Base-by-base conservation (phyloP, 305 asterid species). In the Fraxinus velutina region DNA sequence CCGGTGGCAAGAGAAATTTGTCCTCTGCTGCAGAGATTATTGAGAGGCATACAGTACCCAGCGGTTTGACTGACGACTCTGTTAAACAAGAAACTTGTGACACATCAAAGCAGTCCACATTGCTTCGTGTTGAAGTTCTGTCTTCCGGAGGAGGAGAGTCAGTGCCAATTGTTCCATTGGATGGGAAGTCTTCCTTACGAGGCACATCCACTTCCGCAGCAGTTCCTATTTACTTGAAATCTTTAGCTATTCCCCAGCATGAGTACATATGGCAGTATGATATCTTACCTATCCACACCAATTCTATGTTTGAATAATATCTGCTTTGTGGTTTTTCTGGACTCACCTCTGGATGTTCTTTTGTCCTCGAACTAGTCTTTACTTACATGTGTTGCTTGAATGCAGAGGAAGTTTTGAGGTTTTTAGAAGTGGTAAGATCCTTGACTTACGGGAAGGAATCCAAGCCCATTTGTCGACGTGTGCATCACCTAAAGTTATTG, bases 211-310 rank as follows among this genome's bases (percentile, higher is more conserved):
- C 80, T 81, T 87, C 91, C 17, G 81, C 85, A 7, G 85, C 84
- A 87, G 50, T 82, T 76, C 87, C 91, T 73, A 76, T 85, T 79
- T 80, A 79, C 81, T 82, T 80, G 84, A 91, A 89, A 85, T 86
- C 89, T 75, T 55, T 82, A 60, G 92, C 91, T 32, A 84, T 90
- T 86, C 98, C 98, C 34, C 91, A 93, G 84, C 90, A 86, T 81
- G 97, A 94, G 78, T 84, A 80, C 86, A 90, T 91, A 76, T 94
- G 98, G 98, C 97, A 93, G 98, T 94, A 94, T 83, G 97, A 36
- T 76, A 57, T 80, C 82, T 81, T 83, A 52, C 84, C 76, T 80
- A 85, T 79, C 66, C 64, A 33, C 83, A 34, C 24, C 76, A 76
- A 29, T 75, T 47, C 17, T 81, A 15, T 85, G 1, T 50, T 85